phyloP scores from a whole-genome alignment of 352 stramenopile species.

The Globisporangium radiosum region DNA sequence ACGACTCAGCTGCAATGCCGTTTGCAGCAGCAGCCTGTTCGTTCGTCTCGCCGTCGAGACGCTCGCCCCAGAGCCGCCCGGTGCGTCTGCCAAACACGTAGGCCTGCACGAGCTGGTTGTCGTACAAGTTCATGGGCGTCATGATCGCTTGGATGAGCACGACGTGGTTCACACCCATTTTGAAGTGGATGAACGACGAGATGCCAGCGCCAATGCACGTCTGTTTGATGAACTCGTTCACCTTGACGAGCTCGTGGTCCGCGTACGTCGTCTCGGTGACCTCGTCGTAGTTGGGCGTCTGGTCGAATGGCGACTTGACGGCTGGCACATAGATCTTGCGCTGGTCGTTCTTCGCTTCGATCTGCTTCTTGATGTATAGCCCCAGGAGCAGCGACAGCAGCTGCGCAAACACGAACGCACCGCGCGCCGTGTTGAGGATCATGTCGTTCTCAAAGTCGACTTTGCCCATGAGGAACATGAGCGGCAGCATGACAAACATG shows the following conservation, averaged over 20 bases:
- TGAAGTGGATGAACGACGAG: constrained; percentile 76
- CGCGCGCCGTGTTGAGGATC: constrained; percentile 58
- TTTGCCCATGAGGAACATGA: constrained; percentile 85
- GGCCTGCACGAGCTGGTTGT: constrained; percentile 71
- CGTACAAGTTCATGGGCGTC: constrained; percentile 78
- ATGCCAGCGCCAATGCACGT: constrained; percentile 74
- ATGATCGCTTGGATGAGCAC: constrained; percentile 84
- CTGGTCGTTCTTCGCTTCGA: constrained; percentile 69
- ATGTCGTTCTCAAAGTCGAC: constrained; percentile 76
- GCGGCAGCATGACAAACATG: constrained; percentile 79
- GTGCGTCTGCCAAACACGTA: constrained; percentile 62
- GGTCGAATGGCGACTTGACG: constrained; percentile 72
- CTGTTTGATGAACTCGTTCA: constrained; percentile 79
- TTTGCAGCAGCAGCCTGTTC: constrained; percentile 36
- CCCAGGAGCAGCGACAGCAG: constrained; percentile 49
- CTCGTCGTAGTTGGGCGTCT: constrained; percentile 69
- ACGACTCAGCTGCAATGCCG: constrained; percentile 7
- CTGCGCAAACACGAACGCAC: constrained; percentile 59
- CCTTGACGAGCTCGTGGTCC: constrained; percentile 59
- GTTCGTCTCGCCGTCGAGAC: constrained; percentile 66
- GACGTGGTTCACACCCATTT: constrained; percentile 85
- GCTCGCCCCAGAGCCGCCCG: constrained; percentile 75
- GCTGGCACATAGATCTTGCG: constrained; percentile 74
- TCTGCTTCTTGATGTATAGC: constrained; percentile 67
- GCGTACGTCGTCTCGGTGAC: constrained; percentile 79